These are phyloP conservation scores for Metschnikowia vanudenii DNA, from an alignment of 805 yeast species.

Conservation along the genomic window DNA sequence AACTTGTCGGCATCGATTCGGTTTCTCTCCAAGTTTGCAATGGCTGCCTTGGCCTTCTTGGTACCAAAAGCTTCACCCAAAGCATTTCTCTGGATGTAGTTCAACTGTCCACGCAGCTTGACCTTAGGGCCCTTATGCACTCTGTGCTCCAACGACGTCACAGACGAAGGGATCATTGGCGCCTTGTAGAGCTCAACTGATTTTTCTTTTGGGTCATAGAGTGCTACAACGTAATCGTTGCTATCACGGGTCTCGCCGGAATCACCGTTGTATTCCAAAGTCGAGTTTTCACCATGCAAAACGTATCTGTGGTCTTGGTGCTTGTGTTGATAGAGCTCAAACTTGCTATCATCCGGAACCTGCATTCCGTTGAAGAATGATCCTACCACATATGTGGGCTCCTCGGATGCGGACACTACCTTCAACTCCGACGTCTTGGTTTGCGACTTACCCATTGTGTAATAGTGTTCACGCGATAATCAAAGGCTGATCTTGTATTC, in stretches of 20 bases:
- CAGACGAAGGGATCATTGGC: slow-evolving; percentile 61
- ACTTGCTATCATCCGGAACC: slow-evolving; percentile 55
- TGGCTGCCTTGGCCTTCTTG: slow-evolving; percentile 90
- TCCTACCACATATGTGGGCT: slow-evolving; percentile 55
- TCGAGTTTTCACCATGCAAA: slow-evolving; percentile 76
- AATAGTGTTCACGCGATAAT: background rate
- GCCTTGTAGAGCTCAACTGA: slow-evolving; percentile 61
- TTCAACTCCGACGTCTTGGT: slow-evolving; percentile 42
- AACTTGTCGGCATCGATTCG: slow-evolving; percentile 82
- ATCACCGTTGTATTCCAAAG: slow-evolving; percentile 70
- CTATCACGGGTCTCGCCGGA: slow-evolving; percentile 32
- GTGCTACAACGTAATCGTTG: slow-evolving; percentile 66
- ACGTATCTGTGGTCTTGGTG: slow-evolving; percentile 40
- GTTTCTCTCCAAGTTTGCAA: slow-evolving; percentile 76
- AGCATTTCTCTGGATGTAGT: slow-evolving; percentile 67
- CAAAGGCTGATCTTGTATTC: too few species aligned
- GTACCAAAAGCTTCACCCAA: slow-evolving; percentile 98
- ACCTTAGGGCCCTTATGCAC: slow-evolving; percentile 60
- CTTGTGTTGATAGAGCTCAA: slow-evolving; percentile 60
- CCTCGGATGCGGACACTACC: slow-evolving; percentile 39
- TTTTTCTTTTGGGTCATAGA: slow-evolving; percentile 68
- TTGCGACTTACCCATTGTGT: slow-evolving; percentile 27
- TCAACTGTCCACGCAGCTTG: slow-evolving; percentile 51
- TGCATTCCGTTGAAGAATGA: slow-evolving; percentile 78
- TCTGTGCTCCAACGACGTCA: slow-evolving; percentile 61